These are phyloP conservation scores for Mrakia gelida DNA, from an alignment of 768 basidiomycete species.

Conservation along the genomic window DNA sequence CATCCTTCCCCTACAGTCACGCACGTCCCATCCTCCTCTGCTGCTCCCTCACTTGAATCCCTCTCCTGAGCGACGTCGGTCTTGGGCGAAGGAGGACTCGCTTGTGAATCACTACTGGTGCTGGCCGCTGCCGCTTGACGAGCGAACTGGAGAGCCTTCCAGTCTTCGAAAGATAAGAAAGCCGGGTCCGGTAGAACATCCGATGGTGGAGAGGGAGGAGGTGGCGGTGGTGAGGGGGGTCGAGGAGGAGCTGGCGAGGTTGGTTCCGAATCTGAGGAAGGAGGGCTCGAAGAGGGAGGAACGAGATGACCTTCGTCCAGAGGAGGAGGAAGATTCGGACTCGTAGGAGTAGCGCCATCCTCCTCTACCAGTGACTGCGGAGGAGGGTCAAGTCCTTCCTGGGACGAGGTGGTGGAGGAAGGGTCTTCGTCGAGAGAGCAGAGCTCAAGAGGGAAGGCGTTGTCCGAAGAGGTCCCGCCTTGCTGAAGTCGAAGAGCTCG, in stretches of 20 bases:
- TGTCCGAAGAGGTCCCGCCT: neutral
- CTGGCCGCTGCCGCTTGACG: neutral
- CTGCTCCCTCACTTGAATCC: neutral
- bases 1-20: neutral
- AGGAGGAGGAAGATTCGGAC: neutral
- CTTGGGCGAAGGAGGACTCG: neutral
- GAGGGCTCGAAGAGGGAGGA: neutral
- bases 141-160: conserved; percentile 27
- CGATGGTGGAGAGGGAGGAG: neutral
- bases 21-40: neutral
- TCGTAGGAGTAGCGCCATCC: neutral
- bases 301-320: conserved; percentile 9
- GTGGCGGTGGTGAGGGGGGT: neutral
- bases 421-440: neutral
- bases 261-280: neutral
- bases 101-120: neutral
- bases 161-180: conserved; percentile 30
- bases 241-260: conserved; percentile 6
- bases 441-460: neutral
- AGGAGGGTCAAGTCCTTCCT: neutral
- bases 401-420: neutral
- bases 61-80: neutral
- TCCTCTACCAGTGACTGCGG: neutral
- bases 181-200: neutral
- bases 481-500: neutral